Evolutionary conservation across 2,329 filamentous ascomycete genomes (phyloP).

Genomic region (Cladobotryum mycophilum): DNA sequence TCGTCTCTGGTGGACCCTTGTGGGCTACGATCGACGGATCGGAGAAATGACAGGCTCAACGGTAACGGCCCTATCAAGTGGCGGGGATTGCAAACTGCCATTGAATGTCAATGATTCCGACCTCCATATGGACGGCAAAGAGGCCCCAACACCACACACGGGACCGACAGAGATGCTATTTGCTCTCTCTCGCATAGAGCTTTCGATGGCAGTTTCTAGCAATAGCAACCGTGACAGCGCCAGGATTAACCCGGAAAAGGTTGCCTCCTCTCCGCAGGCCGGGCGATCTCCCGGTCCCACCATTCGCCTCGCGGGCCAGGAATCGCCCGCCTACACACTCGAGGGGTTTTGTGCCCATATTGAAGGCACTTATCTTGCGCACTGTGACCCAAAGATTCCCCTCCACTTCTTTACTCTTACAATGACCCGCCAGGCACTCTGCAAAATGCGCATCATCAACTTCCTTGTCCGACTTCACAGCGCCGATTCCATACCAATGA

Average conservation of each 20-base stretch:
- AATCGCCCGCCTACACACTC: slow-evolving; percentile 43
- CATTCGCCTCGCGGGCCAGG: slow-evolving; percentile 44
- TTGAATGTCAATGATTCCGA: slow-evolving; percentile 59
- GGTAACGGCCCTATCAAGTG: slow-evolving; percentile 49
- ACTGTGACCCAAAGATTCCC: slow-evolving; percentile 53
- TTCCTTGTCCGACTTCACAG: slow-evolving; percentile 46
- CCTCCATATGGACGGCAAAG: slow-evolving; percentile 51
- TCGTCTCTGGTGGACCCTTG: slow-evolving; percentile 66
- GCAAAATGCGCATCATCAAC: slow-evolving; percentile 49
- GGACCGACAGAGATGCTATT: slow-evolving; percentile 57
- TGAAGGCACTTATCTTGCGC: slow-evolving; percentile 48
- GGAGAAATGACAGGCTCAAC: slow-evolving; percentile 58
- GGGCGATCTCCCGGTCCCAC: slow-evolving; percentile 23
- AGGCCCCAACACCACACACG: slow-evolving; percentile 40
- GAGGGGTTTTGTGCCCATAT: slow-evolving; percentile 50
- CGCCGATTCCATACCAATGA: slow-evolving; percentile 31
- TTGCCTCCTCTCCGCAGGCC: slow-evolving; percentile 17
- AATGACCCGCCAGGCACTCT: slow-evolving; percentile 50
- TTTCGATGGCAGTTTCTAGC: slow-evolving; percentile 48
- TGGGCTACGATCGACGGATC: slow-evolving; percentile 62
- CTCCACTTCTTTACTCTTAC: slow-evolving; percentile 53
- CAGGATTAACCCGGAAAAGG: slow-evolving; percentile 24
- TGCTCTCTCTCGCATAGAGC: slow-evolving; percentile 48
- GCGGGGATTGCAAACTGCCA: slow-evolving; percentile 49
- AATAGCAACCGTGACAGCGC: slow-evolving; percentile 35